Evolutionary conservation across 2,329 filamentous ascomycete species (phyloP).

Genomic region (Ascochyta clinopodiicola): DNA sequence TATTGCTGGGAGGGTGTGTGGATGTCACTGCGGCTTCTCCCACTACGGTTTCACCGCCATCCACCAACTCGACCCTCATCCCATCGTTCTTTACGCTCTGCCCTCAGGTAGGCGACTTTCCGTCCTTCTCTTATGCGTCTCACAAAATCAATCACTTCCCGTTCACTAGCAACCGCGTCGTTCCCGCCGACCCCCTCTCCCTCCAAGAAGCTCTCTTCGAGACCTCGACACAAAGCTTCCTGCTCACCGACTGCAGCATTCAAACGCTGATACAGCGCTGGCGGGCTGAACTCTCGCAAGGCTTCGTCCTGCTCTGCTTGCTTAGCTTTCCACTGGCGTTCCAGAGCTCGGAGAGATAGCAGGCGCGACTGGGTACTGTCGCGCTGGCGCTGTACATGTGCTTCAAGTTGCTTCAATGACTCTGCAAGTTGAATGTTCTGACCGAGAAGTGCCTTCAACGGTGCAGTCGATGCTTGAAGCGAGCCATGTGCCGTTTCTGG

Average conservation of each 20-base stretch:
- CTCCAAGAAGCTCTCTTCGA: constrained; percentile 94
- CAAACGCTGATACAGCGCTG: constrained; percentile 83
- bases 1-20: background rate
- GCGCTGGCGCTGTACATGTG: constrained; percentile 66
- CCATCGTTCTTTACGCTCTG: constrained; percentile 91
- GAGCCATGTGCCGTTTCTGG: constrained; percentile 74
- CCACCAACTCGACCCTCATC: constrained; percentile 94
- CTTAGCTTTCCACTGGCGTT: constrained; percentile 90
- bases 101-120: constrained; percentile 77
- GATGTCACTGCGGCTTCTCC: background rate
- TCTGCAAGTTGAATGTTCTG: constrained; percentile 75
- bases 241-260: constrained; percentile 81
- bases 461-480: constrained; percentile 67
- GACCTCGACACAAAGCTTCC: constrained; percentile 76
- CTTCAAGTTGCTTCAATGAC: constrained; percentile 67
- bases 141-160: constrained; percentile 86
- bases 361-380: constrained; percentile 79
- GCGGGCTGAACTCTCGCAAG: constrained; percentile 82
- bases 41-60: constrained; percentile 65
- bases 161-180: constrained; percentile 68
- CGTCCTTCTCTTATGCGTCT: constrained; percentile 80
- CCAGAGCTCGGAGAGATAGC: constrained; percentile 81
- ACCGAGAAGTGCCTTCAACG: constrained; percentile 68
- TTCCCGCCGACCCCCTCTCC: constrained; percentile 54
- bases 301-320: constrained; percentile 88